Conservation (phyloP, 1,284 basidiomycete species). For the Heterobasidion irregulare region DNA sequence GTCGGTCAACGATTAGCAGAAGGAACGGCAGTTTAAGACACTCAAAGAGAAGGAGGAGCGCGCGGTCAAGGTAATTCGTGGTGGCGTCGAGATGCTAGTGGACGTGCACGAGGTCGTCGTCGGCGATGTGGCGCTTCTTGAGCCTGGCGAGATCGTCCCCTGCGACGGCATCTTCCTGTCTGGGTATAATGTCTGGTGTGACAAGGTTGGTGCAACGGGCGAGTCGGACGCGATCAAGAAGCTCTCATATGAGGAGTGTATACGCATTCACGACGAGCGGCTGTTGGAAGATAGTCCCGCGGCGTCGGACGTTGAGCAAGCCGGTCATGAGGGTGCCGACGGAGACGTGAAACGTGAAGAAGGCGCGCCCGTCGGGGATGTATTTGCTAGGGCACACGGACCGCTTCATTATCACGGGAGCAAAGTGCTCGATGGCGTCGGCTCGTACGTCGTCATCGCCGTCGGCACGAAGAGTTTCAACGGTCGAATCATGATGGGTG, state of each 20-base stretch:
- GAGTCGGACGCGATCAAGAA: slow-evolving; percentile 96
- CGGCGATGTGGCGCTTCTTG: slow-evolving; percentile 86
- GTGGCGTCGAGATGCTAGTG: slow-evolving; percentile 72
- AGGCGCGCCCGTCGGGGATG: slow-evolving; percentile 5
- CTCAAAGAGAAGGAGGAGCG: slow-evolving; percentile 97
- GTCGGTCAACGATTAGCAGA: slow-evolving; percentile 92
- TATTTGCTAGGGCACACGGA: slow-evolving; percentile 58
- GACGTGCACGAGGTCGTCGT: slow-evolving; percentile 90
- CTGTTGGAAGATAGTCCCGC: slow-evolving; percentile 6
- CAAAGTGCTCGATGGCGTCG: slow-evolving; percentile 94
- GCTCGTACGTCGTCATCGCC: slow-evolving; percentile 86
- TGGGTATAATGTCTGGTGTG: slow-evolving; percentile 93
- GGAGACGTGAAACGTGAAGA: slow-evolving; percentile 16
- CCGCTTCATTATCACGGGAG: slow-evolving; percentile 91
- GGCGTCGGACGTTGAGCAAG: not conserved
- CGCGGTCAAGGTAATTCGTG: slow-evolving; percentile 85
- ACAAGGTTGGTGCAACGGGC: slow-evolving; percentile 94
- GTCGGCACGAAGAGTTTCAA: slow-evolving; percentile 93
- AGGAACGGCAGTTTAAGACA: slow-evolving; percentile 90
- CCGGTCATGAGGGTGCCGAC: slow-evolving; percentile 16
- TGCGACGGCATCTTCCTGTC: slow-evolving; percentile 92
- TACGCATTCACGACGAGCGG: slow-evolving; percentile 28
- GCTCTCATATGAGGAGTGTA: slow-evolving; percentile 71
- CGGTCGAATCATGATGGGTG: slow-evolving; percentile 94
- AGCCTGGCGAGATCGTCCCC: slow-evolving; percentile 94